A percentile compares a stretch with the other conserved stretches of the same genome.
These are phyloP conservation scores for Penicillium nordicum DNA, from an alignment of 2,329 filamentous ascomycete species.

Conservation along the genomic window DNA sequence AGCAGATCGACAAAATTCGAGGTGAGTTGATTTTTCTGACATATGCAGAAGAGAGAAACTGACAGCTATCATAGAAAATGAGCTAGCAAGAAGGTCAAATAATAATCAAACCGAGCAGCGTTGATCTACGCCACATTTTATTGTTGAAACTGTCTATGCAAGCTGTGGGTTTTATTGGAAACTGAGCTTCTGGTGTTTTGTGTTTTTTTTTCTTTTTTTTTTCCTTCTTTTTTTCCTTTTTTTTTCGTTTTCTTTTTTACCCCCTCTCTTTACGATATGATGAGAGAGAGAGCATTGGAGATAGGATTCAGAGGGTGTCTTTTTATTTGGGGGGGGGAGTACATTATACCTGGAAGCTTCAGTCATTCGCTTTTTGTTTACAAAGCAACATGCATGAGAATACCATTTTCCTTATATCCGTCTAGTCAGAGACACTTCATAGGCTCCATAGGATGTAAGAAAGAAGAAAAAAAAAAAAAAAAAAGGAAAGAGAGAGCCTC, in stretches of 20 bases:
- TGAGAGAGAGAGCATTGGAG: conserved; percentile 1
- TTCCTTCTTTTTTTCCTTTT: too few species aligned
- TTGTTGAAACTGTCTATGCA: neutral
- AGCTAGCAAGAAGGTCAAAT: neutral
- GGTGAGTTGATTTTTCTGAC: conserved; percentile 1
- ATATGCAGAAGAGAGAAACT: conserved; percentile 4
- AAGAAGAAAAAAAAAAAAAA: neutral
- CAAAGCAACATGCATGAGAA: conserved; percentile 5
- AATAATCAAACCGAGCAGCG: neutral
- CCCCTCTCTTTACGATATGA: neutral
- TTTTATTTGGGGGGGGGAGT: conserved; percentile 1
- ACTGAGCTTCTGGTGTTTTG: neutral
- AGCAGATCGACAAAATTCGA: conserved; percentile 10
- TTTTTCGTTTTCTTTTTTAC: neutral
- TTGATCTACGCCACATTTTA: neutral
- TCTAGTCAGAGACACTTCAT: neutral
- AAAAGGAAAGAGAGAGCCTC: neutral
- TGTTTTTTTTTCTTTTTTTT: neutral
- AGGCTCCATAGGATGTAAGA: neutral
- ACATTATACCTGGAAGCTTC: neutral
- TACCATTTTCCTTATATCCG: neutral
- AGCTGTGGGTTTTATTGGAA: conserved; percentile 1
- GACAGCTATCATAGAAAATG: conserved; percentile 10
- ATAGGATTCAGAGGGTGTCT: conserved; percentile 1
- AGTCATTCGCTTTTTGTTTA: conserved; percentile 1